phyloP scores from a whole-genome alignment of 179 eudicot genomes.

The Amaranthus tricolor region DNA sequence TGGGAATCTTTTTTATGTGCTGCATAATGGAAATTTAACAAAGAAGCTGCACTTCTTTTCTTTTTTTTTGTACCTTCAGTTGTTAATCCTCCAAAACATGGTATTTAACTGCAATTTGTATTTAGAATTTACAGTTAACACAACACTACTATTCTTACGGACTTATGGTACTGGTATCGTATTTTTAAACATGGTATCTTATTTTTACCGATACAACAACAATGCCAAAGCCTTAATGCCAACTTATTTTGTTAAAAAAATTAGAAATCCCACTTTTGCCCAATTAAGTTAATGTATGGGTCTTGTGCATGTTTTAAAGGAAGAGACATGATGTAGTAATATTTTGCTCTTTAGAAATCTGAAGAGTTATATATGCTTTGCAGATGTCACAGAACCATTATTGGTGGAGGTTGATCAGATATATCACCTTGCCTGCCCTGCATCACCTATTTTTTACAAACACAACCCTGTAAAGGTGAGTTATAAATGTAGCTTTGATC shows the following conservation, averaged over 20 bases:
- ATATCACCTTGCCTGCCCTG: constrained; percentile 97
- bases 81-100: background rate
- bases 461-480: constrained; percentile 91
- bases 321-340: background rate
- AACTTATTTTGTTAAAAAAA: no score
- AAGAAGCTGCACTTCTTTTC: background rate
- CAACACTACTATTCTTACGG: background rate
- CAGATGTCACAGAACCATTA: constrained; percentile 91
- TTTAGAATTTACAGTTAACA: background rate
- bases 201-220: no score
- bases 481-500: background rate
- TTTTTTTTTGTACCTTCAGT: background rate
- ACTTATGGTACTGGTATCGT: background rate
- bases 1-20: background rate
- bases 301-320: background rate
- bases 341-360: background rate
- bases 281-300: background rate
- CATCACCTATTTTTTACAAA: constrained; percentile 94
- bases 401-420: constrained; percentile 91
- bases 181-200: no score
- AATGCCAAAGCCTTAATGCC: no score
- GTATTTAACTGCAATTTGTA: background rate
- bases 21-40: background rate
- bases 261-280: background rate
- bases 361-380: constrained; percentile 9